Percentiles rank a stretch among this genome's conserved stretches.
Conservation (phyloP, 352 stramenopile species). For the Phytophthora podocarpi region DNA sequence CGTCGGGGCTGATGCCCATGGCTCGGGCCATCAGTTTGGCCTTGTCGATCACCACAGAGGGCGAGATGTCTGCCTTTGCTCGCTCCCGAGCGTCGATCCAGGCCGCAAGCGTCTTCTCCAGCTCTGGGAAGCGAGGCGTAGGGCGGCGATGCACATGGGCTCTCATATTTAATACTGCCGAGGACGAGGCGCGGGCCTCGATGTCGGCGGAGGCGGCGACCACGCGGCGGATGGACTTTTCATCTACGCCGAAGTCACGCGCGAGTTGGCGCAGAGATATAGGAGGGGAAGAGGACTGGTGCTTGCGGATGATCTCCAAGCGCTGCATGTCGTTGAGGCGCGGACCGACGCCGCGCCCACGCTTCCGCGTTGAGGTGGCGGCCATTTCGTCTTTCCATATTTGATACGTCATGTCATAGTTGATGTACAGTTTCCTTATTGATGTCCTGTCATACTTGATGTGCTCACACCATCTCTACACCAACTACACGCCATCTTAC, state of each 20-base stretch:
- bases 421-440: no score
- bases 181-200: constrained; percentile 7
- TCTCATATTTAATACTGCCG: constrained; percentile 15
- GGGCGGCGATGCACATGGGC: constrained; percentile 12
- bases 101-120: constrained; percentile 25
- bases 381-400: no score
- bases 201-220: constrained; percentile 23
- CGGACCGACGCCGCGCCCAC: constrained; percentile 20
- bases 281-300: not conserved
- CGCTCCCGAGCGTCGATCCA: constrained; percentile 34
- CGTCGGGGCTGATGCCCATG: constrained; percentile 19
- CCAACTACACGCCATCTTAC: no score
- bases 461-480: constrained; percentile 2
- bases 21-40: constrained; percentile 26
- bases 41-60: constrained; percentile 38
- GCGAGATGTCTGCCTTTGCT: constrained; percentile 23
- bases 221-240: constrained; percentile 38
- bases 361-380: constrained; percentile 9
- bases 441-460: no score
- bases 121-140: constrained; percentile 26
- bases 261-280: constrained; percentile 29
- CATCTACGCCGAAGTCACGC: constrained; percentile 31
- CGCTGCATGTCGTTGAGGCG: constrained; percentile 40
- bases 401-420: no score
- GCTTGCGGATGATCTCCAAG: constrained; percentile 33